Evolutionary conservation across 1,284 basidiomycete genomes (phyloP), one percentile per base, ranked within the genome.

Genomic region (Austroboletus novae-zelandiae): DNA sequence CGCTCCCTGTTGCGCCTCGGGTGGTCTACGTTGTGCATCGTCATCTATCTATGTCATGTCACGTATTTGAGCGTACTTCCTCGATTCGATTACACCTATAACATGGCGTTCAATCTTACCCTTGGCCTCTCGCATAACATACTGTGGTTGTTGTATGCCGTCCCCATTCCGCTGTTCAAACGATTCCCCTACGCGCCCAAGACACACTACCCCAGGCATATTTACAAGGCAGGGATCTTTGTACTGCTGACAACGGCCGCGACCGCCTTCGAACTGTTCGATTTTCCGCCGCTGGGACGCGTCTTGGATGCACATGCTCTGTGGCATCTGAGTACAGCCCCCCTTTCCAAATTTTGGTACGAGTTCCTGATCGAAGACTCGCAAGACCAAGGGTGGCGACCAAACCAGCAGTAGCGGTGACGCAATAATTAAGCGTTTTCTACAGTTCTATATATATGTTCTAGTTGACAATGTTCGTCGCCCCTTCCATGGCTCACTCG

Each of bases 1-100:
- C 56, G 53, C 37, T 37, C 53, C 8, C 43, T 43, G 14, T 15
- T 51, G 25, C 66, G 59, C 46, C 57, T 62, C 23, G 50, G 64
- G 20, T 80, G 81, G 77, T 71, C 77, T 17, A 48, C 66, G 2
- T 37, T 79, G 15, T 86, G 81, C 64, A 62, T 69, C 11, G 15
- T 81, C 9, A 61, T 70, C n/a, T 91, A 81, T 69, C 43, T 84
- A 36, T 71, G 69, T 13, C 94, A 96, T 62, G 69, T 94, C 49
- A 76, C 83, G n/a, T 94, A 94, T 70, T 78, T 97, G 47, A 80
- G 79, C 42, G 68, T 86, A 31, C 77, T 86, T 25, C 84, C 84
- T 32, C 83, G 88, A 27, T 98, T 98, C 72, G 91, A 98, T 70
- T 99, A 99, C 70, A 75, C 86, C 8, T 99, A 98, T 74, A 98